Percentiles rank a stretch among this genome's conserved stretches.
These are phyloP conservation scores for Monosporascus ibericus DNA, from an alignment of 2,329 filamentous ascomycete genomes.

Conservation along the genomic window DNA sequence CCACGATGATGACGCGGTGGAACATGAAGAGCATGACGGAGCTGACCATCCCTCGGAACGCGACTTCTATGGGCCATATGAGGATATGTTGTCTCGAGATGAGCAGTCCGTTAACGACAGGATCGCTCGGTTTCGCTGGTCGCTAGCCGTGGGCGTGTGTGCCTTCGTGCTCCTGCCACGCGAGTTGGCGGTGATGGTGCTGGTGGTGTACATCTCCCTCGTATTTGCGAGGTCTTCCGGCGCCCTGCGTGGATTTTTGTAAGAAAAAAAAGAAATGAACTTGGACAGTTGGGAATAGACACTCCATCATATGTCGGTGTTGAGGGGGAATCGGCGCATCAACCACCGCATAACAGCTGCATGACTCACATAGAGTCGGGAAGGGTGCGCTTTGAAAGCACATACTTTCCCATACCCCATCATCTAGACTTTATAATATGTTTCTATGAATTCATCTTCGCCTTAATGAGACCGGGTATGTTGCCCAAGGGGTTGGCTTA, in stretches of 20 bases:
- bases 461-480: not conserved
- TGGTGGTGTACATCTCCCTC: slow-evolving; percentile 26
- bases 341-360: not conserved
- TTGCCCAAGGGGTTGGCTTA: not conserved
- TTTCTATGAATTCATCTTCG: not conserved
- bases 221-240: slow-evolving; percentile 22
- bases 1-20: slow-evolving; percentile 22
- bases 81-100: slow-evolving; percentile 8
- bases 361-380: not conserved
- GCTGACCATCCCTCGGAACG: slow-evolving; percentile 8
- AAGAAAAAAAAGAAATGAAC: slow-evolving; percentile 2
- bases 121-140: slow-evolving; percentile 23
- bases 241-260: slow-evolving; percentile 19
- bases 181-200: slow-evolving; percentile 22
- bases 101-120: slow-evolving; percentile 13
- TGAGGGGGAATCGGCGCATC: slow-evolving; percentile 6
- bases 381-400: not conserved
- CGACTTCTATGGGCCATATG: slow-evolving; percentile 6
- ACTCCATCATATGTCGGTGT: slow-evolving; percentile 22
- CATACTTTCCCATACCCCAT: not conserved
- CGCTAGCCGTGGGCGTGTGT: slow-evolving; percentile 18
- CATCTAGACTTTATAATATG: not conserved
- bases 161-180: slow-evolving; percentile 25
- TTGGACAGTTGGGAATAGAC: slow-evolving; percentile 17
- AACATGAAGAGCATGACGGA: slow-evolving; percentile 25